Base-by-base conservation (phyloP, 2,329 filamentous ascomycete species). In the Stagonosporopsis vannaccii region DNA sequence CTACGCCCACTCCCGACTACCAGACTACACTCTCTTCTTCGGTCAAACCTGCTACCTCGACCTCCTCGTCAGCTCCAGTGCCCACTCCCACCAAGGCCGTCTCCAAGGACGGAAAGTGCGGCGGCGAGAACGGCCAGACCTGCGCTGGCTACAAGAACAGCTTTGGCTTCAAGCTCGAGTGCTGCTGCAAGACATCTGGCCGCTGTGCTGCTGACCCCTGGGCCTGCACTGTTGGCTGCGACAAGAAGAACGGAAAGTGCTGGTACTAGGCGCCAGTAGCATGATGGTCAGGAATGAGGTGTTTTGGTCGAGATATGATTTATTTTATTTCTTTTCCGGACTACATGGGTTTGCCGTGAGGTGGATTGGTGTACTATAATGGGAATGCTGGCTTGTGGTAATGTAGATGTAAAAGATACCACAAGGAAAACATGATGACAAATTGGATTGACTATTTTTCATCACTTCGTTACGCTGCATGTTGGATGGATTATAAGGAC, bases 191-290 rank as follows among this genome's bases (percentile, higher is more conserved):
- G 48, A 51, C 56, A 44, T 48, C 43, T 19, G 69, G 68, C 12
- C 51, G 44, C 17, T 74, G 71, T 58, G 60, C 61, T 13, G 61
- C 36, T 50, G 64, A 64, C 37, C 39, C 65, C 0, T 59, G 65
- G 51, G 58, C 63, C 5, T 73, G 71, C 39, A 62, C 61, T 12
- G 17, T 60, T 15, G 67, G 67, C 6, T 75, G 71, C 57, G 69
- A 72, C 47, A 67, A 65, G 51, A 59, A 54, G 25, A 73, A 61
- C 36, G 71, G 73, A 19, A 69, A 61, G 33, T 71, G 69, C 50
- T 66, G 59, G 63, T 69, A 57, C 35, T 61, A 62, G 30, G 22
- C 13, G 35, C 32, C 19, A 42, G 23, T 39, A 28, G 32, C 9
- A 44, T 43, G 33, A 36, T 23, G n/a, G 12, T 36, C 26, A 17